phyloP scores from a whole-genome alignment of 2,329 filamentous ascomycete genomes.

The Fusarium compactum region DNA sequence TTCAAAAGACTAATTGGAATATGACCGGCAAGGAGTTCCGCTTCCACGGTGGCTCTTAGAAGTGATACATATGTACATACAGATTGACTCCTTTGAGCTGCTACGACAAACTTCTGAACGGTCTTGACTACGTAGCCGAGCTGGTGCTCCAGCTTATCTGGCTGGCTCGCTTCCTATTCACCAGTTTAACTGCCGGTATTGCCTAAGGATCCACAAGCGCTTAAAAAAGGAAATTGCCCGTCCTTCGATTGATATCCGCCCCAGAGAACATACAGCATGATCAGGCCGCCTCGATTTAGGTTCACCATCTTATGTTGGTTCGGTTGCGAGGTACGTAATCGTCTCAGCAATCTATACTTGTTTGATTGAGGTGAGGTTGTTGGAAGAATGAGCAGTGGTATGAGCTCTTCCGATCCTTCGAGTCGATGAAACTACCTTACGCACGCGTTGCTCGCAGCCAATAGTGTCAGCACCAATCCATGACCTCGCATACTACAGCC shows the following conservation, averaged over 20 bases:
- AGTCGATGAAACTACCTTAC: background rate
- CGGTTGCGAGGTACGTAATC: conserved; percentile 12
- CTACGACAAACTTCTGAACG: conserved; percentile 32
- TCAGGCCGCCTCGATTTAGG: conserved; percentile 33
- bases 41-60: conserved; percentile 47
- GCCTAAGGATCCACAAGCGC: conserved; percentile 32
- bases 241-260: conserved; percentile 35
- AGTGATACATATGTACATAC: conserved; percentile 39
- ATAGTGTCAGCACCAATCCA: background rate
- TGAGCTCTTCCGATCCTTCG: background rate
- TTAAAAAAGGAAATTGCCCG: conserved; percentile 34
- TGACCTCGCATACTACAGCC: background rate
- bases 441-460: background rate
- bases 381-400: background rate
- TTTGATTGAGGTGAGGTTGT: background rate
- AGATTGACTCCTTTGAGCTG: conserved; percentile 32
- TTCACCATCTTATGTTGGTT: conserved; percentile 19
- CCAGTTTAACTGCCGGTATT: conserved; percentile 44
- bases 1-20: conserved; percentile 37
- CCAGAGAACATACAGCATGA: conserved; percentile 27
- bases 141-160: conserved; percentile 37
- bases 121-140: conserved; percentile 30
- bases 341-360: background rate
- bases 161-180: conserved; percentile 39
- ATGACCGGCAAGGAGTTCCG: conserved; percentile 49